These are phyloP conservation scores for Umbilicaria muhlenbergii DNA, from an alignment of 495 filamentous ascomycete genomes.

Conservation along the genomic window DNA sequence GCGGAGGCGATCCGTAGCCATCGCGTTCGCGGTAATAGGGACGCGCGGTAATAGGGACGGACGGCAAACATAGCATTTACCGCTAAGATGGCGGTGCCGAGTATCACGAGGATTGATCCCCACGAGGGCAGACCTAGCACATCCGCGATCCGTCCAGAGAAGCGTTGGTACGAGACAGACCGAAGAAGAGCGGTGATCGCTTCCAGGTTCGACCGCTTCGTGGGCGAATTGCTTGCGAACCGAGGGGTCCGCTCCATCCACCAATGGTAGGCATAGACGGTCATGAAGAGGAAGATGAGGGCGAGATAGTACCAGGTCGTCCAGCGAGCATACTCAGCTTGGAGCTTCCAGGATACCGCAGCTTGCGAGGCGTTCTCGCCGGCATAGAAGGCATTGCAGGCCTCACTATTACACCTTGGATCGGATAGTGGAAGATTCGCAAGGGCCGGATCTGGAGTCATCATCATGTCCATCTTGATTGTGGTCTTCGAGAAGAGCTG, in stretches of 20 bases:
- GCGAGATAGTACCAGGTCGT: conserved; percentile 19
- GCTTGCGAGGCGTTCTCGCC: conserved; percentile 19
- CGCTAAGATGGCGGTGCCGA: no score
- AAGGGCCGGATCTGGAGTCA: conserved; percentile 1
- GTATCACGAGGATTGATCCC: conserved; percentile 3
- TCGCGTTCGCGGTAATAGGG: conserved; percentile 22
- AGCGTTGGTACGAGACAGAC: conserved; percentile 16
- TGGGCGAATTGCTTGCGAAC: not conserved
- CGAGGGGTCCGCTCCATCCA: not conserved
- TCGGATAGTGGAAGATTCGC: conserved; percentile 20
- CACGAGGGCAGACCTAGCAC: conserved; percentile 16
- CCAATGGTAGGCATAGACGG: conserved; percentile 9
- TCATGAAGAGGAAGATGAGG: conserved; percentile 16
- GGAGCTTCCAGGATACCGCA: conserved; percentile 14
- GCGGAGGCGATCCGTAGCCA: conserved; percentile 25
- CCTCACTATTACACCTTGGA: conserved; percentile 19
- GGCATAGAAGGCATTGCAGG: conserved; percentile 19
- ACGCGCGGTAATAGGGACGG: conserved; percentile 18
- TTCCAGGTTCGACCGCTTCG: conserved; percentile 1
- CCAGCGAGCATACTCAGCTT: conserved; percentile 22
- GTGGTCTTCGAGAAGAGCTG: no score
- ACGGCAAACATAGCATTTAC: conserved; percentile 12
- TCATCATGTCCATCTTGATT: conserved; percentile 6
- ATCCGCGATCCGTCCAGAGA: conserved; percentile 11
- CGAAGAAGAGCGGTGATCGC: conserved; percentile 10